Percentiles rank a stretch among this genome's conserved stretches.
Evolutionary conservation across 2,329 filamentous ascomycete species (phyloP).

Genomic region (Aureobasidium pullulans): DNA sequence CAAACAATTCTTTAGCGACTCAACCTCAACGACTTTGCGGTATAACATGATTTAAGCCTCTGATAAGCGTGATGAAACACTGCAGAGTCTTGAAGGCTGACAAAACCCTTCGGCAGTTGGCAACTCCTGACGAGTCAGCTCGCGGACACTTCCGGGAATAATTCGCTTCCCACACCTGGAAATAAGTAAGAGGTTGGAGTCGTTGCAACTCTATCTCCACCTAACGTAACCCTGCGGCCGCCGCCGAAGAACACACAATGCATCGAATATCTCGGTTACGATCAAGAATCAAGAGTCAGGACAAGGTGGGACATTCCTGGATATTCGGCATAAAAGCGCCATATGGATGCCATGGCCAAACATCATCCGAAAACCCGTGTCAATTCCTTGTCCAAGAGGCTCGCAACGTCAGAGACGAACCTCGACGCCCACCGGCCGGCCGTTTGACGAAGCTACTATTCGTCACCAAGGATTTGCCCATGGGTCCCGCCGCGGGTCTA

Average conservation of each 20-base stretch:
- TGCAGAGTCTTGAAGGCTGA: neutral
- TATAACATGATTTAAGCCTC: neutral
- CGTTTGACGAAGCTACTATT: neutral
- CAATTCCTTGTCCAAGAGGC: neutral
- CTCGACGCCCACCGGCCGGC: neutral
- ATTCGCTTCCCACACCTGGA: neutral
- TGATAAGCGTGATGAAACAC: neutral
- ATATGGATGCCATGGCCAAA: neutral
- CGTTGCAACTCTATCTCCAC: conserved; percentile 9
- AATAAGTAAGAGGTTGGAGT: neutral
- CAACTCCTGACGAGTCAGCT: neutral
- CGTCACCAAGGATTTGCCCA: neutral
- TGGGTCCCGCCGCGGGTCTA: neutral
- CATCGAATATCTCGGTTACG: neutral
- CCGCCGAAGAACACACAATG: neutral
- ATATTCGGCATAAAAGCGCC: neutral
- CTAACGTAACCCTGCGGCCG: neutral
- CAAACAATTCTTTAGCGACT: neutral
- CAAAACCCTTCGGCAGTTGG: neutral
- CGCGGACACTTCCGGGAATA: neutral
- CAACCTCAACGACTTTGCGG: neutral
- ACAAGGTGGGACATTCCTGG: neutral
- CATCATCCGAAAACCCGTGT: neutral
- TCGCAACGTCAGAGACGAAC: neutral
- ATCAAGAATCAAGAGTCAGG: neutral